Evolutionary conservation across 441 rosid genomes (phyloP), one percentile per base, ranked within the genome.

Genomic region (Erodium moschatum): DNA sequence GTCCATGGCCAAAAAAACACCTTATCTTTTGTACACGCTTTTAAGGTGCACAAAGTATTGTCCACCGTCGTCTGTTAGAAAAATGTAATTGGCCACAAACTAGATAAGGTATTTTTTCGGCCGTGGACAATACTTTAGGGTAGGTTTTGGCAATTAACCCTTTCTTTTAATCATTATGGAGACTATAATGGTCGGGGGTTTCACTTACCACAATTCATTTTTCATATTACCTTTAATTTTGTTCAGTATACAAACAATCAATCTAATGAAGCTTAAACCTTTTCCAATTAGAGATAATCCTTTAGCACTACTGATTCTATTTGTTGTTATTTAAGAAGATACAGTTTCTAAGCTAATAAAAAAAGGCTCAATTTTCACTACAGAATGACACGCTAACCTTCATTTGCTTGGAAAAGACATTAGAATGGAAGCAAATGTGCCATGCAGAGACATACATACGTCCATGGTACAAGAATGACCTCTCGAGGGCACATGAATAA

Each of bases 381-480:
- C 18, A 75, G 70, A 73, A 44, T 31, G 31, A 58, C 46, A 56
- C 15, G 77, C 85, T 76, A 52, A 91, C 99, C 99, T 94, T 94
- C 86, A 94, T 86, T 77, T 94, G 99, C 88, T 94, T 94, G 71
- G 99, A 94, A 75, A 94, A 94, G 70, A 91, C 94, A 77, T 94
- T 94, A 52, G 99, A 94, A 84, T 91, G 99, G 77, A 94, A 94
- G 85, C 99, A 94, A 70, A 94, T 91, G 80, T 88, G 92, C 99
- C 99, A 94, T 35, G 99, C 84, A 38, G 97, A 94, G 72, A 91
- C 96, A 81, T 89, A 94, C 84, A 91, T 89, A 52, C 99, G 96
- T 69, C 99, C 99, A 71, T 94, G 99, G 75, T 94, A 94, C 80
- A 94, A 79, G 82, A 94, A 94, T 70, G 99, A 94, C 79, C 99